These are phyloP conservation scores for Ambrosiella beaveri DNA, from an alignment of 2,329 filamentous ascomycete genomes.

Conservation along the genomic window DNA sequence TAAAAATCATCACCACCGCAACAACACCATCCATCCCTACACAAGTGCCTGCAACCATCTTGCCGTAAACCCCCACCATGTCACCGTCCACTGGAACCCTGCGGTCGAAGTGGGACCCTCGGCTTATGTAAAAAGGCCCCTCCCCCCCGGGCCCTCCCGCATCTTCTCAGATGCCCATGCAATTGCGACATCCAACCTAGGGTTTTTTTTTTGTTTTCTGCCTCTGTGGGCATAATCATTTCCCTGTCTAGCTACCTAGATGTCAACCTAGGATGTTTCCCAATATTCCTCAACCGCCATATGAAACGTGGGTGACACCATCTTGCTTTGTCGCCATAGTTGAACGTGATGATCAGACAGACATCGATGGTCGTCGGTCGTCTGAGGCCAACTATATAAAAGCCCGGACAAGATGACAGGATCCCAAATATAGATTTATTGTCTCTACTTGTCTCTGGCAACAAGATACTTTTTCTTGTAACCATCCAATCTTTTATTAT, in stretches of 20 bases:
- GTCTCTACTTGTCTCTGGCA: background rate
- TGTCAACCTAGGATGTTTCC: too few species aligned
- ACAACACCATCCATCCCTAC: too few species aligned
- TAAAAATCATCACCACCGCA: too few species aligned
- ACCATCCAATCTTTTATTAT: background rate
- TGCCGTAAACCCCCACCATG: too few species aligned
- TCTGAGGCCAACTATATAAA: too few species aligned
- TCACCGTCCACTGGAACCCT: too few species aligned
- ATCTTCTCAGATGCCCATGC: background rate
- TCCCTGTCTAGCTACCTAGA: background rate
- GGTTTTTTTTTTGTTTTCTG: background rate
- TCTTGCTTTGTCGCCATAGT: background rate
- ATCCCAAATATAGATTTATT: too few species aligned
- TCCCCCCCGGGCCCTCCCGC: background rate
- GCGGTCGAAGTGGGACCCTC: too few species aligned
- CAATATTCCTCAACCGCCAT: too few species aligned
- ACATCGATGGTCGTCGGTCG: too few species aligned
- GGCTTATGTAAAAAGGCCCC: background rate
- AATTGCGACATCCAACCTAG: background rate
- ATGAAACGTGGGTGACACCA: background rate
- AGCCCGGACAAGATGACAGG: too few species aligned
- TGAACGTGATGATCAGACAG: background rate
- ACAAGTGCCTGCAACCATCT: too few species aligned
- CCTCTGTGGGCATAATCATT: background rate
- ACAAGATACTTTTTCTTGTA: background rate